Evolutionary conservation across 495 filamentous ascomycete genomes (phyloP).

Genomic region (Lichenothelia convexa): DNA sequence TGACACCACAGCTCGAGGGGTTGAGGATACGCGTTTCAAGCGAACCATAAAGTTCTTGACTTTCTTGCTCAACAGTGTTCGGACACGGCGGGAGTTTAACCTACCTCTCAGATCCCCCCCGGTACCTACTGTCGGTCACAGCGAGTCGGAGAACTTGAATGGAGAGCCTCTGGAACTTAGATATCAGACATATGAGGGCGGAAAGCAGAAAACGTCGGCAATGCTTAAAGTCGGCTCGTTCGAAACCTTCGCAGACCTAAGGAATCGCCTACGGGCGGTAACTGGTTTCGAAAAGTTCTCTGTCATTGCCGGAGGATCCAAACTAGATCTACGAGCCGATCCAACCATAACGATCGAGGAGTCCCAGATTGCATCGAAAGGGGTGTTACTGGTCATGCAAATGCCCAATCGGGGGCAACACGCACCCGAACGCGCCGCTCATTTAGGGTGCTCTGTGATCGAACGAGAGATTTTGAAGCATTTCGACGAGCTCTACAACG

Average conservation of each 20-base stretch:
- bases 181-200: slow-evolving; percentile 55
- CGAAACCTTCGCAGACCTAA: slow-evolving; percentile 48
- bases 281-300: slow-evolving; percentile 45
- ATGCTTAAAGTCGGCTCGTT: slow-evolving; percentile 42
- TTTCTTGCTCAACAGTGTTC: too few species aligned
- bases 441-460: slow-evolving; percentile 8
- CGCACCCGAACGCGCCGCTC: not conserved
- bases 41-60: too few species aligned
- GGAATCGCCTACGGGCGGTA: slow-evolving; percentile 40
- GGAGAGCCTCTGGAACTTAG: slow-evolving; percentile 36
- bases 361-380: slow-evolving; percentile 23
- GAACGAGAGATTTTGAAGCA: slow-evolving; percentile 43
- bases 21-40: too few species aligned
- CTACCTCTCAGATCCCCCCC: too few species aligned
- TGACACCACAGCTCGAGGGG: too few species aligned
- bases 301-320: slow-evolving; percentile 31
- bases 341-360: not conserved
- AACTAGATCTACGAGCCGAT: slow-evolving; percentile 27
- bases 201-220: slow-evolving; percentile 32
- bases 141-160: too few species aligned
- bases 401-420: slow-evolving; percentile 19
- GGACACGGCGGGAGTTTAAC: too few species aligned
- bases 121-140: too few species aligned
- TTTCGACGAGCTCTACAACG: slow-evolving; percentile 69
- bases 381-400: slow-evolving; percentile 38